Evolutionary conservation across 2,329 filamentous ascomycete genomes (phyloP), one percentile per base, ranked within the genome.

Genomic region (Emydomyces testavorans): DNA sequence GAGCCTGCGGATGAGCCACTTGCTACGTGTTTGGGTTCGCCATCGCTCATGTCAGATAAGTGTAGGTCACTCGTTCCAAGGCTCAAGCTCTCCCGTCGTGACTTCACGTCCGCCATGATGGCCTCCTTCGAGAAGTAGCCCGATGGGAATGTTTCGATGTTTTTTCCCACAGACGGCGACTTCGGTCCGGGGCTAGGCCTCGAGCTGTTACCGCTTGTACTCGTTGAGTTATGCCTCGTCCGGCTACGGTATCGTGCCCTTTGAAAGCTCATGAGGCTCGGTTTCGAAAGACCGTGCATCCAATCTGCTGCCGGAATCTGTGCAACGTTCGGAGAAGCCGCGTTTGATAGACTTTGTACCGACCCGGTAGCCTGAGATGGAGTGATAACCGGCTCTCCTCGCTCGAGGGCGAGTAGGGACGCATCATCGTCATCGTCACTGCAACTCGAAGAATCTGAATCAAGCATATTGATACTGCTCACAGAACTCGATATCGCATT

Each of bases 1-100:
- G 52, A 53, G 5, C 46, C 46, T 16, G 42, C 49, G 3, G 50
- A 54, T 5, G 66, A 65, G 49, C 65, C 67, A 29, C 60, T 60
- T 51, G 46, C 15, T 10, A 23, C 39, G 50, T 65, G 60, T 28
- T 62, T 57, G 51, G 49, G 74, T 51, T 90, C 85, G 11, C 85
- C 83, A 59, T 94, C 89, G 56, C 82, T 88, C 3, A 86, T 78
- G 46, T 79, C 80, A 8, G 78, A 81, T 18, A 95, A 83, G 54
- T 92, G 83, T 16, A 95, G 69, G 57, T 94, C 87, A 56, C 92
- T 89, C 13, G 89, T 89, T 31, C 89, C 87, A 71, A 92, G 80
- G 55, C 85, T 93, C 51, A 96, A 80, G 63, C 87, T 94, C 65
- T 95, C 89, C 36, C 90, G 76, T 37, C 90, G 76, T 6, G 83